Percentiles rank a stretch among this genome's conserved stretches.
Evolutionary conservation across 1,284 basidiomycete species (phyloP).

Genomic region (Cutaneotrichosporon mucoides): DNA sequence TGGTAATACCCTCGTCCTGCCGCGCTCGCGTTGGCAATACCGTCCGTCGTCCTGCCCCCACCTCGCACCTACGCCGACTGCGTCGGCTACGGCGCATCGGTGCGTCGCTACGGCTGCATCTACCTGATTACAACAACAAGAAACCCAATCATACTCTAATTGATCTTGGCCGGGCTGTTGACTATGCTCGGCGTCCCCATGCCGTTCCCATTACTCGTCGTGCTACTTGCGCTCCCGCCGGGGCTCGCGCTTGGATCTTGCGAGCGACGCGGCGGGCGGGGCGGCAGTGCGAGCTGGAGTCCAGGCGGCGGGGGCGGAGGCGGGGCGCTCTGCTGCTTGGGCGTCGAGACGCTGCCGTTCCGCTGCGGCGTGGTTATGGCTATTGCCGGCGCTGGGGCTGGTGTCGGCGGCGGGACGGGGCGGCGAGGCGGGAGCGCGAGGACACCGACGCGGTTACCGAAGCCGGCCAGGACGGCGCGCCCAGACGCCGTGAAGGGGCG

Average conservation of each 20-base stretch:
- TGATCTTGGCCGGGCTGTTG: neutral
- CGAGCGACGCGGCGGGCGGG: neutral
- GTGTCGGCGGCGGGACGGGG: neutral
- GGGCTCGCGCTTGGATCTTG: neutral
- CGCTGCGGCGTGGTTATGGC: conserved; percentile 3
- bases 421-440: conserved; percentile 30
- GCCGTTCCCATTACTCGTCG: neutral
- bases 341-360: neutral
- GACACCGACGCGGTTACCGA: conserved; percentile 41
- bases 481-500: conserved; percentile 20
- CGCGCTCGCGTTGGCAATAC: too few relatives aligned
- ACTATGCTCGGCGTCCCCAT: neutral
- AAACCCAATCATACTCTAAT: neutral
- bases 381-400: neutral
- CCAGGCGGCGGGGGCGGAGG: neutral
- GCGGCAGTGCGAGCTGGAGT: neutral
- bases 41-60: too few relatives aligned
- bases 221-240: too few relatives aligned
- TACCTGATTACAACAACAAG: conserved; percentile 1
- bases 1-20: neutral
- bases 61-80: neutral
- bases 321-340: neutral
- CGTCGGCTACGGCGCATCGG: neutral
- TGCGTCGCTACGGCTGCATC: neutral
- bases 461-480: conserved; percentile 29